Conservation (phyloP, 768 basidiomycete species). For the Boletus sp. region DNA sequence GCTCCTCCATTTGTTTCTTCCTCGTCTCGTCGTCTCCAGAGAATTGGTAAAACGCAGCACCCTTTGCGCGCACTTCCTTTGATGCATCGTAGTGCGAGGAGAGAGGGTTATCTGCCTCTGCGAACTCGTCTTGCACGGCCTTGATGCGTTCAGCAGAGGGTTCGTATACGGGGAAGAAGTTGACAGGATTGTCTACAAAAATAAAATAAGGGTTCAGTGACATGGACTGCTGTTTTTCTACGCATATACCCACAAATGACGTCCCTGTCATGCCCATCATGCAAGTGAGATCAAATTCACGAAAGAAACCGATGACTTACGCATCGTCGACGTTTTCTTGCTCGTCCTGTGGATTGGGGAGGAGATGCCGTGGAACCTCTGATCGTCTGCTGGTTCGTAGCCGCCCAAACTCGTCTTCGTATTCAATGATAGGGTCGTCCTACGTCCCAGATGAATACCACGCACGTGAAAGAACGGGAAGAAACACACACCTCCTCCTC, state of each 20-base stretch:
- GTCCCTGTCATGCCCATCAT: conserved; percentile 41
- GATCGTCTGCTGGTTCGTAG: conserved; percentile 64
- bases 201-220: conserved; percentile 1
- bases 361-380: conserved; percentile 70
- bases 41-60: conserved; percentile 92
- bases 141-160: conserved; percentile 79
- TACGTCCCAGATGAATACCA: conserved; percentile 25
- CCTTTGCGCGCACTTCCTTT: conserved; percentile 81
- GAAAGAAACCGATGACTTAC: conserved; percentile 35
- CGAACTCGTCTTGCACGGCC: conserved; percentile 65
- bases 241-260: conserved; percentile 47
- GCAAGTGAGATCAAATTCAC: neutral
- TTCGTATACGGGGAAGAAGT: conserved; percentile 86
- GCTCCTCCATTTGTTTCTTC: conserved; percentile 77
- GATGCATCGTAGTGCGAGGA: conserved; percentile 80
- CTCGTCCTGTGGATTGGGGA: conserved; percentile 45
- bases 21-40: conserved; percentile 82
- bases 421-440: conserved; percentile 81
- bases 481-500: conserved; percentile 37
- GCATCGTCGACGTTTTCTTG: conserved; percentile 48
- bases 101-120: conserved; percentile 69
- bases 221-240: neutral
- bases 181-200: conserved; percentile 68
- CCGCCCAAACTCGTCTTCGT: conserved; percentile 88
- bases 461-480: neutral